Base-by-base conservation (phyloP, 495 filamentous ascomycete genomes). In the Aspergillus ostianus region DNA sequence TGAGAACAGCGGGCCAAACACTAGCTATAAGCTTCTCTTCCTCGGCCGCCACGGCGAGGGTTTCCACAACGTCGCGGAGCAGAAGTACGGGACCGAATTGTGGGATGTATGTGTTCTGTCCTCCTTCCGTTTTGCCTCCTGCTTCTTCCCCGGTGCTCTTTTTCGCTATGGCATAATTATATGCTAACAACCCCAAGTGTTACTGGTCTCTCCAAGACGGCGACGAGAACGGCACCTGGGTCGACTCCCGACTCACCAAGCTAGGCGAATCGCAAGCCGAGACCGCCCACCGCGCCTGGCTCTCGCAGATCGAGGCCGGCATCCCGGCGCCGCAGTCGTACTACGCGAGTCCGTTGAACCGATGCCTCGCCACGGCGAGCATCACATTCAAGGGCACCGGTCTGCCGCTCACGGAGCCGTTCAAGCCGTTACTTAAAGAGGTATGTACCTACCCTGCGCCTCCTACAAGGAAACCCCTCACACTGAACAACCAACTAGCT, bases 161-260 rank as follows among this genome's bases (percentile, higher is more conserved):
- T n/a, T n/a, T n/a, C n/a, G n/a, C n/a, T n/a, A 12, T 55, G 13
- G 15, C 27, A 36, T 46, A n/a, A 15, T 29, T 23, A 49, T 15
- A 50, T 26, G 17, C 23, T 58, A 26, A 59, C n/a, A 27, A 27
- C 7, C 4, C 20, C 53, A 21, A 80, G 77, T 89, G 86, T 68
- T 84, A 92, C 75, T 95, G 89, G 87, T 86, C 88, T 20, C 76
- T 83, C 30, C 82, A 85, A 9, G 82, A 90, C 50, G 90, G 90
- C 59, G 89, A 95, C 65, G 82, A 74, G 21, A 84, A 79, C 6
- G 74, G 77, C 10, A 82, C 65, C 58, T 95, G 91, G 92, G 75
- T 80, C 32, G 91, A 96, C 68, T 87, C 92, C 9, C 76, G 80
- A 20, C 79, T 96, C 17, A 92, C 88, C 2, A 65, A 75, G 0